phyloP scores from a whole-genome alignment of 2,329 filamentous ascomycete genomes.

The Aspergillus hortae region DNA sequence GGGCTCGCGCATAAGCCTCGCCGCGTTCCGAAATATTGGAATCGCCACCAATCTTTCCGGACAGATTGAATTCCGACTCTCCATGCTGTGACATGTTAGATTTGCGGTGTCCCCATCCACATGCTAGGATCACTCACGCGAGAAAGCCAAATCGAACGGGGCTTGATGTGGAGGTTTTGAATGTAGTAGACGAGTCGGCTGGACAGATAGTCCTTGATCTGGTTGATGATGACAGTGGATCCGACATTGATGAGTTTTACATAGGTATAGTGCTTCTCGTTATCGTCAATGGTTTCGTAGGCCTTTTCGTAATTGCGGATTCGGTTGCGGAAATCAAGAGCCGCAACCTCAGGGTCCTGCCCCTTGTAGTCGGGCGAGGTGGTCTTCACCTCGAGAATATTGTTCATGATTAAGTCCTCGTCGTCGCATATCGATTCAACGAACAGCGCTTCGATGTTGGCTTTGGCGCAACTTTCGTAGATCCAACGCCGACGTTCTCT shows the following conservation, averaged over 20 bases:
- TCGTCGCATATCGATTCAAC: conserved; percentile 97
- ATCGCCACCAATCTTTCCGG: conserved; percentile 89
- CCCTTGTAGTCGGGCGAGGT: conserved; percentile 92
- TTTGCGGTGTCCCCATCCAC: not conserved
- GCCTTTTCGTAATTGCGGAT: conserved; percentile 98
- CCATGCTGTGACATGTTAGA: conserved; percentile 64
- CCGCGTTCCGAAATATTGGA: conserved; percentile 81
- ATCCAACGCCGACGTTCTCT: conserved; percentile 90
- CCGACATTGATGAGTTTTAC: conserved; percentile 97
- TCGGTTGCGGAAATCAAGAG: conserved; percentile 85
- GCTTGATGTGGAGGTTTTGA: conserved; percentile 97
- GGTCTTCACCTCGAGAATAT: conserved; percentile 96
- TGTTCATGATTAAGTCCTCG: conserved; percentile 94
- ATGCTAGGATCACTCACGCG: conserved; percentile 58
- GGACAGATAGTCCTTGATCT: conserved; percentile 93
- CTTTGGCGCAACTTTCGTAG: conserved; percentile 68
- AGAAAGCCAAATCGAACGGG: conserved; percentile 93
- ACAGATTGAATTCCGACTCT: conserved; percentile 88
- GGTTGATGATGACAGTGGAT: conserved; percentile 95
- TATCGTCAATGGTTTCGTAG: conserved; percentile 87
- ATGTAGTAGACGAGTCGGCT: conserved; percentile 96
- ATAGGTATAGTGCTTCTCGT: conserved; percentile 85
- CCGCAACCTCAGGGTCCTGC: conserved; percentile 88
- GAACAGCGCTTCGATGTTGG: conserved; percentile 85
- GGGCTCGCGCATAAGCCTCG: conserved; percentile 77